A percentile compares a stretch with the other conserved stretches of the same genome.
These are phyloP conservation scores for Boletus subluridellus DNA, from an alignment of 1,284 basidiomycete species.

Conservation along the genomic window DNA sequence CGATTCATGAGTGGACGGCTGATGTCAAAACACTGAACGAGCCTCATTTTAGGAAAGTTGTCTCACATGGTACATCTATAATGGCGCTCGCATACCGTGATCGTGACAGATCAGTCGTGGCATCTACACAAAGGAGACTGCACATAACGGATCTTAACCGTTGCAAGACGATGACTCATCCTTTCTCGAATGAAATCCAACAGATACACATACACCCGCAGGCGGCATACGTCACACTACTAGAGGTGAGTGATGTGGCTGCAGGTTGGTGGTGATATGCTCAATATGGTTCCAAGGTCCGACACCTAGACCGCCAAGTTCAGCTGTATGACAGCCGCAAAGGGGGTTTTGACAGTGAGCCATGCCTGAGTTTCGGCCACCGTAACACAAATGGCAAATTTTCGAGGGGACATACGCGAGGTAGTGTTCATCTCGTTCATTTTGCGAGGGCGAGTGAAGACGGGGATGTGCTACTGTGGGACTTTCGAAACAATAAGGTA, in stretches of 20 bases:
- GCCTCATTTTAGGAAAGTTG: slow-evolving; percentile 28
- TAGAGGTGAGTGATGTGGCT: slow-evolving; percentile 42
- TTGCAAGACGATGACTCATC: slow-evolving; percentile 24
- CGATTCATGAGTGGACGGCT: slow-evolving; percentile 40
- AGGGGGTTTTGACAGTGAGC: slow-evolving; percentile 36
- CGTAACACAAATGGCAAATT: slow-evolving; percentile 28
- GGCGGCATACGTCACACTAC: slow-evolving; percentile 40
- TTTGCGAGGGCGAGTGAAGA: slow-evolving; percentile 49
- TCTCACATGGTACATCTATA: slow-evolving; percentile 32
- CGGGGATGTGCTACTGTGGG: slow-evolving; percentile 47
- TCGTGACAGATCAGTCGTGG: slow-evolving; percentile 34
- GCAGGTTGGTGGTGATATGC: slow-evolving; percentile 15
- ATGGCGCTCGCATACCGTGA: slow-evolving; percentile 38
- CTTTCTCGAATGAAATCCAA: slow-evolving; percentile 40
- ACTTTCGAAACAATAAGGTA: slow-evolving; percentile 48
- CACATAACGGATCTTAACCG: slow-evolving; percentile 36
- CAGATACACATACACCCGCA: slow-evolving; percentile 49
- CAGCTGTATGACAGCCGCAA: slow-evolving; percentile 46
- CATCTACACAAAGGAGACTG: slow-evolving; percentile 35
- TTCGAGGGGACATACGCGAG: slow-evolving; percentile 27
- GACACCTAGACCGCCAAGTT: slow-evolving; percentile 48
- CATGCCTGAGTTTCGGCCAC: slow-evolving; percentile 47
- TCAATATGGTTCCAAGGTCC: slow-evolving; percentile 37
- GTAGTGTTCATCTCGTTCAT: slow-evolving; percentile 36
- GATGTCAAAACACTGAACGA: slow-evolving; percentile 20